A percentile compares a stretch with the other conserved stretches of the same genome.
These are phyloP conservation scores for Vigna unguiculata DNA, from an alignment of 306 rosid species.

Conservation along the genomic window DNA sequence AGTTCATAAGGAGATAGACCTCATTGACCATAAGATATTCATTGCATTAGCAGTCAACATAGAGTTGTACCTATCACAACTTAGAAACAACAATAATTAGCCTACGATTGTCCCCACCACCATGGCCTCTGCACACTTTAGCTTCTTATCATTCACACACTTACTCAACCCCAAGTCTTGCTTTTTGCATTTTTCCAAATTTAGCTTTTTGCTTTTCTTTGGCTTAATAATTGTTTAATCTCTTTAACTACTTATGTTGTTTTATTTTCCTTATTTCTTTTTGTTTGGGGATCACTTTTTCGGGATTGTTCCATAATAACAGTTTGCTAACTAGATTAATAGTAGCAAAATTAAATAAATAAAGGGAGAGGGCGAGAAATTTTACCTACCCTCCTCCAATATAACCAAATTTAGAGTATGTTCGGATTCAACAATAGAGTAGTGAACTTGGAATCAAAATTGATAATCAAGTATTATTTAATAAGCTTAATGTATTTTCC, in stretches of 20 bases:
- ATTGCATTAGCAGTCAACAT: neutral
- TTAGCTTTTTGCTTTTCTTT: neutral
- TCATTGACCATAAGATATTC: slow-evolving; percentile 19
- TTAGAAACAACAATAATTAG: neutral
- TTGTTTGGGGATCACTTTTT: neutral
- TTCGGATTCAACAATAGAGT: too few species aligned
- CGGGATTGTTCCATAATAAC: neutral
- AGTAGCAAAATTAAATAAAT: too few species aligned
- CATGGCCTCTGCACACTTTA: neutral
- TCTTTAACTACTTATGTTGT: neutral
- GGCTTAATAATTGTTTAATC: neutral
- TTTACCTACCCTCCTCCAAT: too few species aligned
- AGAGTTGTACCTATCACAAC: neutral
- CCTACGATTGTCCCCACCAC: neutral
- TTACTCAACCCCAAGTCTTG: neutral
- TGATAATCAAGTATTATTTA: too few species aligned
- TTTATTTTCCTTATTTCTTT: neutral
- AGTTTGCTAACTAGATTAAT: neutral
- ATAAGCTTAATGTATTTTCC: too few species aligned
- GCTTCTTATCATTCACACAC: neutral
- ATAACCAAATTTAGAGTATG: too few species aligned
- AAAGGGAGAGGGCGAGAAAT: too few species aligned
- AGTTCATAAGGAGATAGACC: slow-evolving; percentile 30
- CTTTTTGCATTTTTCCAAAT: neutral
- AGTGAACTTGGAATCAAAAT: too few species aligned